Evolutionary conservation across 257 asterid species (phyloP), one percentile per base, ranked within the genome.

Genomic region (Eustoma russellianum): DNA sequence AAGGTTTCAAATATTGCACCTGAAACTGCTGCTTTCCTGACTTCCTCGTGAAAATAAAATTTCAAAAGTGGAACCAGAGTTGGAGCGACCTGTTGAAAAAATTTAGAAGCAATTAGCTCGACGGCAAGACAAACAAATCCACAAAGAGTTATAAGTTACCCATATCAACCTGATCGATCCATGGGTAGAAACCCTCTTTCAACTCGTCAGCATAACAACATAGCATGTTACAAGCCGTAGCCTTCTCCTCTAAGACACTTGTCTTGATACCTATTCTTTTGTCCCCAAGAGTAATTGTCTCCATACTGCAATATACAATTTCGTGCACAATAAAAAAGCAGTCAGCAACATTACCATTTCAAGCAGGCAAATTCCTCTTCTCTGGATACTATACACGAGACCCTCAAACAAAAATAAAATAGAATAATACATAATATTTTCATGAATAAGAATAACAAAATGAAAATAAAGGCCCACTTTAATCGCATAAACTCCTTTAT

Each of bases 171-270:
- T 92, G 97, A 69, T 92, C 98, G 33, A 92, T 88, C 97, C 97
- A 92, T 10, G 98, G 98, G 74, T 72, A 92, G 77, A 87, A 92
- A 68, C 98, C 97, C 71, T 92, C 98, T 68, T 87, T 92, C 75
- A 92, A 63, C 82, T 92, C 95, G 71, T 88, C 97, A 17, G 98
- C 98, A 73, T 92, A 92, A 79, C 98, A 92, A 60, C 98, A 92
- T 15, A 92, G 71, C 98, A 92, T 92, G 77, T 92, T 92, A 73
- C 97, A 92, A 55, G 97, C 95, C 41, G 98, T 92, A 70, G 98
- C 97, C 66, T 92, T 91, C 60, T 92, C 98, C 79, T 92, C 98
- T 7, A 92, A 80, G 65, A 92, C 95, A 52, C 95, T 92, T 19
- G 97, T 92, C 67, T 92, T 87, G 59, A 92, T 92, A 53, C 97